These are phyloP conservation scores for Plasmodium berghei DNA, from an alignment of 169 alveolate species.

Conservation along the genomic window DNA sequence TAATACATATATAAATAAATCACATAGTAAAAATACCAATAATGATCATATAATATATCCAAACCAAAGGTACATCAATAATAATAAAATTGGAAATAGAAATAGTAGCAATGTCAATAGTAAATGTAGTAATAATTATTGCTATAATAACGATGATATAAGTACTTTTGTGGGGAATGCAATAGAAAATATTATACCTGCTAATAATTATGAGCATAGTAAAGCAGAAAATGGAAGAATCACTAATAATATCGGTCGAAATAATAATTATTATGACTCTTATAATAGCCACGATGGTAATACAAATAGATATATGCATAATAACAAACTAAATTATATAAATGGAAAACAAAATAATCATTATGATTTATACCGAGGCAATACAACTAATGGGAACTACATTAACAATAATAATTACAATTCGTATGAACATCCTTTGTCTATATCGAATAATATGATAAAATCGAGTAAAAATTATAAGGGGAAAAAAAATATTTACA, in stretches of 20 bases:
- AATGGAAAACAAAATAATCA: conserved; percentile 24
- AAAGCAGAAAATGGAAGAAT: not conserved
- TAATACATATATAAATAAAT: conserved; percentile 3
- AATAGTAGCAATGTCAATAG: not conserved
- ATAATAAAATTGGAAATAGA: not conserved
- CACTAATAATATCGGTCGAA: not conserved
- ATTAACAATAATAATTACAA: no score
- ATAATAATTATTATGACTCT: not conserved
- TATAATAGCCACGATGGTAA: not conserved
- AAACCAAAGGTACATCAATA: not conserved
- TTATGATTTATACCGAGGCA: conserved; percentile 1
- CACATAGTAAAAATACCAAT: conserved; percentile 18
- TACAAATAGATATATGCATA: conserved; percentile 10
- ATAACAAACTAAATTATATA: not conserved
- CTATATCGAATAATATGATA: conserved; percentile 12
- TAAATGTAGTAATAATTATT: not conserved
- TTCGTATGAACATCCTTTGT: conserved; percentile 14
- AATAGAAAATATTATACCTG: not conserved
- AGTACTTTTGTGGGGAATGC: not conserved
- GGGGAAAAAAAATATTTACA: conserved; percentile 5
- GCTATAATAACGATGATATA: conserved; percentile 6
- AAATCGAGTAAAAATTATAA: conserved; percentile 21
- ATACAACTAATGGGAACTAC: no score
- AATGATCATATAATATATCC: not conserved
- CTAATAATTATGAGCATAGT: not conserved